Evolutionary conservation across 805 yeast species (phyloP).

Genomic region (Yarrowia porcina): DNA sequence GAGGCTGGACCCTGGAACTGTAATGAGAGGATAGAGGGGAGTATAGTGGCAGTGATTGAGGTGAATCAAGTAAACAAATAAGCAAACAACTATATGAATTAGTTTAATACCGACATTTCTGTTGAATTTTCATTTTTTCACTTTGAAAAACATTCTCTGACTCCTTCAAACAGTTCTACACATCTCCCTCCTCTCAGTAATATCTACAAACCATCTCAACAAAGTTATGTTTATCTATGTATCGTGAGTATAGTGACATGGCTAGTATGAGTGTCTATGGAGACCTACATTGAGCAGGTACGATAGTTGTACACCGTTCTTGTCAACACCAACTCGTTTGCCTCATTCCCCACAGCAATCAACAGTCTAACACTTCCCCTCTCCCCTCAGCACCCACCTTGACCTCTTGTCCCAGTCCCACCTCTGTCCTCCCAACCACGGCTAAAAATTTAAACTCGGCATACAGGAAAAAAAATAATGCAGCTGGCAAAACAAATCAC

Average conservation of each 20-base stretch:
- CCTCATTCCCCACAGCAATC: too few relatives aligned
- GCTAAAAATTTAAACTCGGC: conserved; percentile 20
- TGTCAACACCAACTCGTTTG: too few relatives aligned
- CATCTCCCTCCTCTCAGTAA: background rate
- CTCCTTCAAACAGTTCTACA: too few relatives aligned
- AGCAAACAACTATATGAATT: too few relatives aligned
- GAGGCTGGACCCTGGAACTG: background rate
- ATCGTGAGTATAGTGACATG: background rate
- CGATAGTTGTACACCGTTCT: too few relatives aligned
- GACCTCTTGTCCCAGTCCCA: background rate
- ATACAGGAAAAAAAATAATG: conserved; percentile 21
- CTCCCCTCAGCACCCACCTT: too few relatives aligned
- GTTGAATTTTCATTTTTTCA: too few relatives aligned
- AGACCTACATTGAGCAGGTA: too few relatives aligned
- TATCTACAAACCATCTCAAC: background rate
- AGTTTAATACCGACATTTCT: too few relatives aligned
- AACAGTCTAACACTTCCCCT: background rate
- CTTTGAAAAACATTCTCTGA: too few relatives aligned
- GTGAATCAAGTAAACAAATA: too few relatives aligned
- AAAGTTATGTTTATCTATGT: conserved; percentile 4
- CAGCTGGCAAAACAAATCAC: conserved; percentile 16
- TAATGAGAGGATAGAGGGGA: background rate
- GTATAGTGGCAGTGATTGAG: background rate
- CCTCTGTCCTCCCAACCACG: background rate
- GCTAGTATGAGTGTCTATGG: too few relatives aligned